Evolutionary conservation across 768 basidiomycete genomes (phyloP).

Genomic region (Amanita inopinata): DNA sequence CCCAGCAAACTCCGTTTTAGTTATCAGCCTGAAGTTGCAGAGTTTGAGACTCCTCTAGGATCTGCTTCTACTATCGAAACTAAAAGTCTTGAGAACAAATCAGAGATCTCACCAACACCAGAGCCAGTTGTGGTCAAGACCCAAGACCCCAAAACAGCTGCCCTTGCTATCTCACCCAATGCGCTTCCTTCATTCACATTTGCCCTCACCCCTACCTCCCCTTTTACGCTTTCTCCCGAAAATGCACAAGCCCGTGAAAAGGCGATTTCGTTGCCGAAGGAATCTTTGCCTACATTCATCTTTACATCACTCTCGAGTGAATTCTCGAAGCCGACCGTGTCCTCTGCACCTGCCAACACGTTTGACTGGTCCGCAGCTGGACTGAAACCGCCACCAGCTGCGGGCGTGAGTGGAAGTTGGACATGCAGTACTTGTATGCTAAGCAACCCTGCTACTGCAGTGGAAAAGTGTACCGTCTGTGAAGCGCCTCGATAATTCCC

Average conservation of each 20-base stretch:
- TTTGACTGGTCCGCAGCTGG: slow-evolving; percentile 62
- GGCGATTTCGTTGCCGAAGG: slow-evolving; percentile 22
- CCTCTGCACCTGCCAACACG: slow-evolving; percentile 18
- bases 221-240: slow-evolving; percentile 5
- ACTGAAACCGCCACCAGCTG: slow-evolving; percentile 32
- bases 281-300: slow-evolving; percentile 38
- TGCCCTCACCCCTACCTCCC: slow-evolving; percentile 16
- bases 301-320: slow-evolving; percentile 15
- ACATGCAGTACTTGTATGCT: slow-evolving; percentile 46
- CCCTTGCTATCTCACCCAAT: slow-evolving; percentile 17
- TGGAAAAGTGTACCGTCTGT: slow-evolving; percentile 42
- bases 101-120: background rate
- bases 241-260: slow-evolving; percentile 15
- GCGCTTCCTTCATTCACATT: slow-evolving; percentile 31
- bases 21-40: slow-evolving; percentile 43
- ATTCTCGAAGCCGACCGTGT: background rate
- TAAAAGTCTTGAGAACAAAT: background rate
- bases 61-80: slow-evolving; percentile 11
- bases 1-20: slow-evolving; percentile 74
- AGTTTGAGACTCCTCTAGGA: slow-evolving; percentile 17
- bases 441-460: slow-evolving; percentile 33
- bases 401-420: slow-evolving; percentile 32
- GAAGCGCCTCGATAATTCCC: slow-evolving; percentile 25
- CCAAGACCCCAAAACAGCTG: slow-evolving; percentile 21
- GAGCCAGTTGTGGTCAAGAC: background rate